Conservation (phyloP, 352 stramenopile genomes). For the Pythium phragmiticola region DNA sequence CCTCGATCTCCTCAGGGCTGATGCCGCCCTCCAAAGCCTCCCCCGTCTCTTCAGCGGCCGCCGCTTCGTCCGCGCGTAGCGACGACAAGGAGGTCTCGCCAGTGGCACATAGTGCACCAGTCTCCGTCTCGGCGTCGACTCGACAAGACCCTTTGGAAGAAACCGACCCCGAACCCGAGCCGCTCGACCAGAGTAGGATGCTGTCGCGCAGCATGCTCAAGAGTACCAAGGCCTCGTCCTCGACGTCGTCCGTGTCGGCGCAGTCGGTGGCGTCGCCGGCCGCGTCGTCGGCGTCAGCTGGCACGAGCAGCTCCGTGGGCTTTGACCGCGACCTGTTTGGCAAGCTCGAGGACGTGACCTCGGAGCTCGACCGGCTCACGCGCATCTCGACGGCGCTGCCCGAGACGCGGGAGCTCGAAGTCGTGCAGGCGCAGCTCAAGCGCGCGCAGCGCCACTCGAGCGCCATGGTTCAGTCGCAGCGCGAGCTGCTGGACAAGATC, state of each 20-base stretch:
- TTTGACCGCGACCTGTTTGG: slow-evolving; percentile 61
- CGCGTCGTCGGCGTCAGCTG: slow-evolving; percentile 3
- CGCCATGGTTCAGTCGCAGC: slow-evolving; percentile 47
- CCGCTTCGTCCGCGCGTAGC: background rate
- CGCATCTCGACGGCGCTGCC: slow-evolving; percentile 33
- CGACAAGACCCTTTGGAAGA: background rate
- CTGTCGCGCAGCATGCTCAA: slow-evolving; percentile 3
- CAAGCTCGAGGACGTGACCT: slow-evolving; percentile 54
- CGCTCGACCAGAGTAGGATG: background rate
- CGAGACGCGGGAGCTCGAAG: slow-evolving; percentile 38
- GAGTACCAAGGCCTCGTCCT: slow-evolving; percentile 4
- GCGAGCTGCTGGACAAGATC: slow-evolving; percentile 65
- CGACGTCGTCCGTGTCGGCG: background rate
- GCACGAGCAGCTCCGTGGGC: slow-evolving; percentile 8
- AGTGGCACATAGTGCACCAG: background rate
- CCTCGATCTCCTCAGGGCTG: background rate
- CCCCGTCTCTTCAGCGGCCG: background rate
- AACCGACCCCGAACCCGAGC: slow-evolving; percentile 10
- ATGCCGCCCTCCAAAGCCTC: slow-evolving; percentile 24
- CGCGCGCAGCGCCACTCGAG: slow-evolving; percentile 42
- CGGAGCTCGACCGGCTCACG: slow-evolving; percentile 40
- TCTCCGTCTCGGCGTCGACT: slow-evolving; percentile 7
- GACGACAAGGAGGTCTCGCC: background rate
- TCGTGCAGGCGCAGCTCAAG: slow-evolving; percentile 42
- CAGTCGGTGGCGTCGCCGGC: background rate